phyloP scores from a whole-genome alignment of 2,329 filamentous ascomycete species.

The Trichoderma arundinaceum region DNA sequence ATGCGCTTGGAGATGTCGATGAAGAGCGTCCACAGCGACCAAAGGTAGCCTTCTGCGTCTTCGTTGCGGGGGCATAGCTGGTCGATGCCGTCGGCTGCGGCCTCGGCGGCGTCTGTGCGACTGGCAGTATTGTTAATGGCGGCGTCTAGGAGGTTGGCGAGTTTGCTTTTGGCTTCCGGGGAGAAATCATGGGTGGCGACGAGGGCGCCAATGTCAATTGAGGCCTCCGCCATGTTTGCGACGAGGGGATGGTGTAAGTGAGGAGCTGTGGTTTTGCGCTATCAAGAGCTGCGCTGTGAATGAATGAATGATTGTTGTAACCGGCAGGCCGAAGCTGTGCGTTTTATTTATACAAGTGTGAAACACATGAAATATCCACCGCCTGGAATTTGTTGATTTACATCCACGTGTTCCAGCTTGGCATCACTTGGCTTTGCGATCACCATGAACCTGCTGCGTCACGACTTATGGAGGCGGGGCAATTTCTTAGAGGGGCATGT shows the following conservation, averaged over 20 bases:
- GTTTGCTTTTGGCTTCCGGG: not conserved
- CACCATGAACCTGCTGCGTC: not conserved
- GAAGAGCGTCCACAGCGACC: constrained; percentile 41
- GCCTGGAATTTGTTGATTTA: not conserved
- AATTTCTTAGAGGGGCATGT: not conserved
- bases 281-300: not conserved
- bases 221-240: not conserved
- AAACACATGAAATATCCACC: not conserved
- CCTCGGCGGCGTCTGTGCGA: constrained; percentile 33
- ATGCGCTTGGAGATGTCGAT: constrained; percentile 38
- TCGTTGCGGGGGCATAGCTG: constrained; percentile 36
- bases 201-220: constrained; percentile 9
- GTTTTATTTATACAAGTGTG: not conserved
- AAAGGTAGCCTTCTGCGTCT: constrained; percentile 40
- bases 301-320: not conserved
- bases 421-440: not conserved
- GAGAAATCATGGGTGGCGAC: not conserved
- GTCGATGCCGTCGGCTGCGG: constrained; percentile 38
- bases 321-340: not conserved
- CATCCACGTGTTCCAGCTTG: not conserved
- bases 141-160: constrained; percentile 36
- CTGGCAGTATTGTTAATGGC: constrained; percentile 35
- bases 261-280: not conserved
- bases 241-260: not conserved
- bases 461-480: constrained; percentile 3